These are phyloP conservation scores for Teunomyces aglyptinius DNA, from an alignment of 805 yeast genomes.

Conservation along the genomic window DNA sequence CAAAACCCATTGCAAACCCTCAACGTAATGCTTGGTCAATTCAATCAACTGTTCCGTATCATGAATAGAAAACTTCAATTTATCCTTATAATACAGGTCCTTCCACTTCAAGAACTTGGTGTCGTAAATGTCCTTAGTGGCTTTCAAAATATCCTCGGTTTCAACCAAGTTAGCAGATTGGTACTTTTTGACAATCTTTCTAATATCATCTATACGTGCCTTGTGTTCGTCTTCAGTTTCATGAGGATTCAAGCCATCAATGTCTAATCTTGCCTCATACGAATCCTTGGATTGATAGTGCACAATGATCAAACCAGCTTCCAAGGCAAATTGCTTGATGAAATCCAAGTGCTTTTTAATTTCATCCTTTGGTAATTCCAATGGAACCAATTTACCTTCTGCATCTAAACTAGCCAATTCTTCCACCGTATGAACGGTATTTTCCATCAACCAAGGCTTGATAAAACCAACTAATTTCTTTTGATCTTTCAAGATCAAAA, in stretches of 20 bases:
- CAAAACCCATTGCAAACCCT: constrained; percentile 96
- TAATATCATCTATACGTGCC: constrained; percentile 49
- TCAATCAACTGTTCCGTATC: constrained; percentile 60
- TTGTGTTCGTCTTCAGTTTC: constrained; percentile 66
- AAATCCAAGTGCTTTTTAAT: constrained; percentile 55
- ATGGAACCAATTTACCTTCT: constrained; percentile 23
- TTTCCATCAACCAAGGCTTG: constrained; percentile 49
- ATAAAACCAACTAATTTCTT: constrained; percentile 64
- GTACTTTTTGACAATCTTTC: constrained; percentile 59
- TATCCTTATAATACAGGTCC: constrained; percentile 78
- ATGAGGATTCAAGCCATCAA: constrained; percentile 69
- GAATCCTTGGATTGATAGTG: constrained; percentile 58
- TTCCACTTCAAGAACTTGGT: constrained; percentile 80
- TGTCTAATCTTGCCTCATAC: constrained; percentile 61
- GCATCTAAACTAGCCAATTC: constrained; percentile 36
- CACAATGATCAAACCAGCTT: constrained; percentile 61
- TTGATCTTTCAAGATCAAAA: constrained; percentile 67
- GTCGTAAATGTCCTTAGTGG: constrained; percentile 60
- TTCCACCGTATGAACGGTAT: constrained; percentile 25
- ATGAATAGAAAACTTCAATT: constrained; percentile 64
- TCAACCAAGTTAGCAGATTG: constrained; percentile 64
- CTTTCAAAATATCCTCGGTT: constrained; percentile 50
- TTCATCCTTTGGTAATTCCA: constrained; percentile 46
- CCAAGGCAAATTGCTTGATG: constrained; percentile 61
- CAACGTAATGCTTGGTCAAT: constrained; percentile 76